Evolutionary conservation across 1,284 basidiomycete genomes (phyloP), one percentile per base, ranked within the genome.

Genomic region (Ganoderma multipileum): DNA sequence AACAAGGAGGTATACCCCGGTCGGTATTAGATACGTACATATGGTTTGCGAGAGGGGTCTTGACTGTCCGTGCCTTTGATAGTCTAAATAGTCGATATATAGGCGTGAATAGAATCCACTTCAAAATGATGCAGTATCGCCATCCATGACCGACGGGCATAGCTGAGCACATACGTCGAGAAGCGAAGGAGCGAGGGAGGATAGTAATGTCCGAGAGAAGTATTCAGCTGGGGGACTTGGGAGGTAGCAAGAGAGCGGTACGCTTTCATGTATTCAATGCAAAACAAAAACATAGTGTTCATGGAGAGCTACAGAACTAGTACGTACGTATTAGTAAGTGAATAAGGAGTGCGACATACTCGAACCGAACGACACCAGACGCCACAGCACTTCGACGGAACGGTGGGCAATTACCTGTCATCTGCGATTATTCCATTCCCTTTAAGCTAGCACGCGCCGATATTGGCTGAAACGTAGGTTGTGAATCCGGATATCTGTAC

Each of bases 341-440:
- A 55, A 55, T 6, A 3, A 20, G 30, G 16, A 33, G 52, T 55
- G 52, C 28, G 6, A 55, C 30, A 55, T 55, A 5, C 7, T 8
- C 26, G 52, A 55, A 55, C 52, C 30, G 28, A 33, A 30, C 28
- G 30, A 33, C 6, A 26, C n/a, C 8, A 12, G 52, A 55, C 16
- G 14, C 52, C 26, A 55, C 16, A 26, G 28, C 14, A 55, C 52
- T 18, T 5, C 26, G 26, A 30, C 18, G 7, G 30, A 30, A 55
- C 2, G 52, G 18, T 55, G 52, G 23, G 50, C 30, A 16, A 63
- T 68, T 69, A 68, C 70, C 70, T 71, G 28, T 63, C 62, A 41
- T 41, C 23, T 26, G 54, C 20, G 62, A 62, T 64, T 64, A 59
- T 26, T 67, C 62, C 62, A 18, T 42, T 59, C 23, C 59, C 16